Base-by-base conservation (phyloP, 2,329 filamentous ascomycete genomes). In the Beauveria scarabaeidicola region DNA sequence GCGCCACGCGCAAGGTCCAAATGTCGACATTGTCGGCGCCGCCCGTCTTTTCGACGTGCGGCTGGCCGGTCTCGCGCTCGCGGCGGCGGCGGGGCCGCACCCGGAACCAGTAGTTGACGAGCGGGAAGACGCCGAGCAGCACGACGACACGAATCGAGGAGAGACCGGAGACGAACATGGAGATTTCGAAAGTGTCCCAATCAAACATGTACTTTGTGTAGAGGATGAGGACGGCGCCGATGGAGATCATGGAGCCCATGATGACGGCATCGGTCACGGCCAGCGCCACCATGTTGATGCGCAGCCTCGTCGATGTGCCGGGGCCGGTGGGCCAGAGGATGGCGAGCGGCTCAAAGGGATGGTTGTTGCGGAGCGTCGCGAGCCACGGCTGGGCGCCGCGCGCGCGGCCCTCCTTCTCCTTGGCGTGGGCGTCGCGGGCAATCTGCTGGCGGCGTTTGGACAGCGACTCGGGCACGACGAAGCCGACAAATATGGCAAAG, bases 401-500 rank as follows among this genome's bases (percentile, higher is more conserved):
- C 15, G 21, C 15, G 41, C 68, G 43, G 76, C 78, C 47, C 29
- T 77, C 74, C 55, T 74, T 69, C 50, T 81, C 75, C 47, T 74
- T 72, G 1, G 69, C 74, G 67, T 89, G 80, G 67, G 88, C 90
- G 61, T 91, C 85, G 13, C 85, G 83, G 0, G 91, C 91, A 3
- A 80, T 72, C 29, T 81, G 69, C 71, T 93, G 91, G 5, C 89
- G 85, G 61, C 84, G 83, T 69, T 84, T 82, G 8, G 89, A 89
- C 0, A 97, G 74, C 0, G 92, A 97, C 69, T 99, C 94, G 0
- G 94, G 94, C 2, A 96, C 80, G 32, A 89, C 66, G 50, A 94
- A 78, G 5, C 81, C 70, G 29, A 95, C 77, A 68, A 89, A 89
- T 1, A 88, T 38, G 54, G 95, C 84, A 74, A 95, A 96, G 61